Base-by-base conservation (phyloP, 1,284 basidiomycete species). In the Hortiboletus rubellus region DNA sequence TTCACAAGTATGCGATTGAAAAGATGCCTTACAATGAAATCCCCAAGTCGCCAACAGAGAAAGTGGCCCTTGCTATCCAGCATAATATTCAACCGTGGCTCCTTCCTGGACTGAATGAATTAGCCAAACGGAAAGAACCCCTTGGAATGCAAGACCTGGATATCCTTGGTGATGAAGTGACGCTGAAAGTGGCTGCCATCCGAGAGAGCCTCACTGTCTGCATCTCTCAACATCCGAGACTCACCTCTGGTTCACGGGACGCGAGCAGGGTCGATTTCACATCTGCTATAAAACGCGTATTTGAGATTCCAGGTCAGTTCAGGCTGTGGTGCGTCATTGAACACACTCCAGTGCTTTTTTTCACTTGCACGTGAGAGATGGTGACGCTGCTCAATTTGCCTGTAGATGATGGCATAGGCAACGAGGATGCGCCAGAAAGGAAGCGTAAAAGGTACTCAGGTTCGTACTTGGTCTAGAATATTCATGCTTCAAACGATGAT, bases 111-210 rank as follows among this genome's bases (percentile, higher is more conserved):
- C 18, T 72, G 30, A 50, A 60, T 9, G 59, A 68, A 44, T 38
- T 66, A 5, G 67, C 63, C 2, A 38, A 40, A 46, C 61, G 70
- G 9, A 40, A 52, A 15, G 58, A 61, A 42, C 59, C 63, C 7
- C 46, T 71, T 24, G 55, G 57, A 41, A 31, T 14, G 3, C 3
- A 37, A 44, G 68, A 69, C 46, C 52, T 66, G 3, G 49, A 27
- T n/a, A 6, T 55, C 36, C 55, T 66, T 31, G 63, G 60, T 17
- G 9, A 55, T 30, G 67, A 68, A 17, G 40, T 56, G 17, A 24
- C 41, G 7, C 41, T 71, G 31, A 71, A 62, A 48, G 54, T 66
- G 18, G 69, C 60, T 30, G 56, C 58, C 9, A 24, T 71, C 30
- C 55, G 58, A 24, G 67, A 71, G 50, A 69, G 60, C 49, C 27